Base-by-base conservation (phyloP, 2,329 filamentous ascomycete genomes). In the Fusarium sp. region DNA sequence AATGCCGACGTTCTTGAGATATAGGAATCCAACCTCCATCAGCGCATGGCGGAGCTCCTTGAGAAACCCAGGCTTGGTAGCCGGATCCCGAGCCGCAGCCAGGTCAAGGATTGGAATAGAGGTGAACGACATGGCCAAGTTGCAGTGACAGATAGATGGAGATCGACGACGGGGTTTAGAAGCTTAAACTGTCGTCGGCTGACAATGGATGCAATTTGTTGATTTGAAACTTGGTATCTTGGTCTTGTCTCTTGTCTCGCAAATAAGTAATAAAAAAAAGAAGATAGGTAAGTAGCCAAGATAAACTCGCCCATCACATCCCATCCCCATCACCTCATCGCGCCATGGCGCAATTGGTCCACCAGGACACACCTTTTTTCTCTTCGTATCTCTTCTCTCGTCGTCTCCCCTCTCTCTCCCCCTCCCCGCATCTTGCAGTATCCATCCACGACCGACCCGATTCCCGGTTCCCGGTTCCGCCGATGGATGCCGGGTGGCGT, bases 11-110 rank as follows among this genome's bases (percentile, higher is more conserved):
- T 97, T 95, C 79, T 92, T 92, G 70, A 97, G 88, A 79, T 97
- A 97, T 24, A 97, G 82, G 78, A 97, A 97, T 2, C 94, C 94
- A n/a, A 97, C 93, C 80, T 96, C 92, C 77, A 97, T 89, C 35
- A 97, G 84, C 0, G 94, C 93, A 81, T 93, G 86, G 17, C 93
- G 92, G 35, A 97, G 87, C 62, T 93, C 86, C 1, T 85, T 82
- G 0, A 97, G 88, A 77, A 97, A 96, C 35, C 84, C 84, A 3
- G 92, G 88, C 82, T 96, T 97, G 1, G 92, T 92, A 6, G 84
- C 84, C 20, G 89, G 86, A 74, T 91, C 83, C 72, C 86, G 85
- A 42, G 94, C 92, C 24, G 89, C 85, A 16, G 92, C 89, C 68
- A 97, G 87, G 80, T 96, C 93, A 38, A 97, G 87, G 61, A 96